Evolutionary conservation across 345 rosid species (phyloP), one percentile per base, ranked within the genome.

Genomic region (Sonneratia caseolaris): DNA sequence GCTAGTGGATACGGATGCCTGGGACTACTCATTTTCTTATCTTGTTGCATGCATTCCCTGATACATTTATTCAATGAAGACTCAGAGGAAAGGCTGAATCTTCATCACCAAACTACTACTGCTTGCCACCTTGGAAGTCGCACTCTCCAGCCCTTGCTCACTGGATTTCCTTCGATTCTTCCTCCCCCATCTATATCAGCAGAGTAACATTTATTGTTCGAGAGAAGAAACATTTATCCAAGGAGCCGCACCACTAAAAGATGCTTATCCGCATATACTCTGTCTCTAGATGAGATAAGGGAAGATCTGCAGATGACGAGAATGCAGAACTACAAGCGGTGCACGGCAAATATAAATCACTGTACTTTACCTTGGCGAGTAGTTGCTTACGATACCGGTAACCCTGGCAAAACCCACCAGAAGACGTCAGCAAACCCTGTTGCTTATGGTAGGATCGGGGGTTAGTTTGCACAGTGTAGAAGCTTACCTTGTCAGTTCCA

Each of bases 401-500:
- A 64, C 99, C 99, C 99, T 95, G 71, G 42, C 12, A 1, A 69
- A 37, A 64, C 73, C 74, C n/a, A 65, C 38, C 53, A 24, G 72
- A 66, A 76, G 37, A 53, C 22, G 45, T 74, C 40, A 37, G 47
- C 65, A 47, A 22, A 68, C 32, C 32, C 32, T 27, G 32, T 27
- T 27, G 32, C 32, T 27, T 27, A 27, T 27, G 32, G 32, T 27
- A 27, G 32, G 1, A 27, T 27, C 32, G 32, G 32, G 32, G 32
- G 32, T 27, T 27, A 27, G 32, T 27, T 27, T 27, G 32, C 32
- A 27, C 32, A 18, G 5, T 55, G 22, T 14, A 14, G 14, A 40
- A 5, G 51, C 35, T 70, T 75, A 94, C 97, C 93, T 91, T 94
- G 81, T 90, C 93, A 47, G 97, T 94, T 79, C 99, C 99, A 83